These are phyloP conservation scores for Mycosphaerella sp. DNA, from an alignment of 2,329 filamentous ascomycete genomes.

Conservation along the genomic window DNA sequence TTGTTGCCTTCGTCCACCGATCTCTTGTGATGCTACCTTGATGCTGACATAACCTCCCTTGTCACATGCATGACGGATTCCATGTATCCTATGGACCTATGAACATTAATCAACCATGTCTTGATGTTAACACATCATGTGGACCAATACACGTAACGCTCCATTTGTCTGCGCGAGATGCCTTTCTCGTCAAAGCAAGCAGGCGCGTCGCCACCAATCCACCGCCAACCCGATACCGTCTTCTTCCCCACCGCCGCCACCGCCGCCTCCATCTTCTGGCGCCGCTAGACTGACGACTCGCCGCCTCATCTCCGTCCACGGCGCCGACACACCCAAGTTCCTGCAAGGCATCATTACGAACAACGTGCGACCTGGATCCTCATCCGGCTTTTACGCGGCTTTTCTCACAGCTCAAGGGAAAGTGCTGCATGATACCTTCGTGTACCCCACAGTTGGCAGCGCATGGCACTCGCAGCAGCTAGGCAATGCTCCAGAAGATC, in stretches of 20 bases:
- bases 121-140: conserved; percentile 9
- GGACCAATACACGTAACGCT: conserved; percentile 6
- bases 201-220: conserved; percentile 13
- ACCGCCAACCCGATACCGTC: conserved; percentile 27
- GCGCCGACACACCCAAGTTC: conserved; percentile 73
- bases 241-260: conserved; percentile 39
- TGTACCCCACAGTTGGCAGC: conserved; percentile 58
- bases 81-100: neutral
- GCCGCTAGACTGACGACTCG: conserved; percentile 60
- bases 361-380: conserved; percentile 50
- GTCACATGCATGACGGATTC: neutral
- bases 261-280: conserved; percentile 47
- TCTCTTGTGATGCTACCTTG: neutral
- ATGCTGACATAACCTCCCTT: neutral
- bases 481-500: conserved; percentile 31
- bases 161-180: conserved; percentile 23
- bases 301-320: conserved; percentile 70
- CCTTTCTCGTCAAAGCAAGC: conserved; percentile 13
- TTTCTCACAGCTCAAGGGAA: conserved; percentile 80
- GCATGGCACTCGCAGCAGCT: conserved; percentile 26
- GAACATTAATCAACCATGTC: neutral
- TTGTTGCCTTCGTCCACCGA: neutral
- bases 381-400: conserved; percentile 64
- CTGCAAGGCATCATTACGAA: conserved; percentile 83
- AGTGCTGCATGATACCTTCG: conserved; percentile 80